Base-by-base conservation (phyloP, 345 rosid genomes). In the Raphanus sativus region DNA sequence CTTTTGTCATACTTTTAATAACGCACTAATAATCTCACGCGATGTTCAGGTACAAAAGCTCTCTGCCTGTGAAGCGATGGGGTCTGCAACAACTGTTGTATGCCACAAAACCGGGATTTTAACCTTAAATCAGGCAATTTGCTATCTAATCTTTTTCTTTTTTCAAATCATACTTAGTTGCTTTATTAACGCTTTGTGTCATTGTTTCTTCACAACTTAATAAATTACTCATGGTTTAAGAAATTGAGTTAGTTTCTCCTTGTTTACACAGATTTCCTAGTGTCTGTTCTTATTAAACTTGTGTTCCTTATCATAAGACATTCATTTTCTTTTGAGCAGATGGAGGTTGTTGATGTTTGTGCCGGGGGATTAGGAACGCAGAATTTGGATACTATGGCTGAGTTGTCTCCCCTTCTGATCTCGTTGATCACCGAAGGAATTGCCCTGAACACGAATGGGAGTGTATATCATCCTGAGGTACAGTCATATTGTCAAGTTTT, bases 381-480 rank as follows among this genome's bases (percentile, higher is more conserved):
- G 30, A 24, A 56, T 56, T 56, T 56, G 30, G 62, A 56, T 56
- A 56, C 30, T 4, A 56, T 56, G 30, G 29, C 30, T 1, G 60
- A 17, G n/a, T 9, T 56, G 62, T 56, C 62, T 56, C 62, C 62
- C 62, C 30, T 56, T 56, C 62, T 24, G 13, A 24, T 11, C 62
- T 56, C 62, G 30, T 56, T 56, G 30, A 56, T 56, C 62, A 9
- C 62, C 62, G 62, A 56, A 56, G 62, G 62, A 56, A 56, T 56
- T 56, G 30, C 62, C 30, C 62, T 24, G 30, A 56, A 56, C 62
- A 56, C 62, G 5, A 56, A 56, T 56, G 62, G 62, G 62, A 24
- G 62, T 24, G 62, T 56, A 24, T 56, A 56, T 24, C 30, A 56
- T 17, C 28, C 28, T 55, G 60, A 55, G 62, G 62, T 56, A 56